These are phyloP conservation scores for Psilocybe cubensis DNA, from an alignment of 768 basidiomycete genomes.

Conservation along the genomic window DNA sequence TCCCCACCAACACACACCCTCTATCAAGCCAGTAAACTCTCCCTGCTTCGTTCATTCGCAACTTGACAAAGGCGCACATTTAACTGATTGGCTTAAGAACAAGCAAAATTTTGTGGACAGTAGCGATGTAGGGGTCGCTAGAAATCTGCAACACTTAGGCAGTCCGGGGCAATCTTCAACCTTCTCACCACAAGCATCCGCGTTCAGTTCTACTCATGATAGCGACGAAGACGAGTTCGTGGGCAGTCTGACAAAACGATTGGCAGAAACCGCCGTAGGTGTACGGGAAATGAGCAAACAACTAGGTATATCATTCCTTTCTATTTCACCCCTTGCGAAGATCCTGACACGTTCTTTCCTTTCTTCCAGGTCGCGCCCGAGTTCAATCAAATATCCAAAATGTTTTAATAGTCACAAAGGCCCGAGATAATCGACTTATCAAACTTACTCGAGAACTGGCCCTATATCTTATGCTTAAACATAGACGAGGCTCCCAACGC, in stretches of 20 bases:
- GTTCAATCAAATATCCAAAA: conserved; percentile 92
- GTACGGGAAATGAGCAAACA: conserved; percentile 99
- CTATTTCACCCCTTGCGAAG: conserved; percentile 1
- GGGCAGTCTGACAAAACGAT: conserved; percentile 83
- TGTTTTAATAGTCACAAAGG: conserved; percentile 95
- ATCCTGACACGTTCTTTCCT: conserved; percentile 8
- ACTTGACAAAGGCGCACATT: conserved; percentile 80
- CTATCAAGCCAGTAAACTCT: conserved; percentile 50
- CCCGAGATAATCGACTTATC: conserved; percentile 95
- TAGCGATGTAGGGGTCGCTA: conserved; percentile 53
- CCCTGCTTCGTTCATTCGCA: conserved; percentile 95
- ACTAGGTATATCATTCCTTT: conserved; percentile 65
- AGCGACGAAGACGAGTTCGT: conserved; percentile 64
- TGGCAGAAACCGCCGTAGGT: conserved; percentile 96
- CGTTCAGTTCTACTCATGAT: conserved; percentile 26
- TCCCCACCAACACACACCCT: conserved; percentile 25
- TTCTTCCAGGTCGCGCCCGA: conserved; percentile 77
- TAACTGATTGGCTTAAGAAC: conserved; percentile 72
- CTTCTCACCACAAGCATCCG: conserved; percentile 13
- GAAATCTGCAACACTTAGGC: conserved; percentile 42
- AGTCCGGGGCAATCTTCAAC: conserved; percentile 20
- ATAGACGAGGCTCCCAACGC: conserved; percentile 60
- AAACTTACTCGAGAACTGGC: conserved; percentile 93
- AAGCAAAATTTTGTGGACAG: conserved; percentile 42
- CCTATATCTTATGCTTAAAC: conserved; percentile 92